Base-by-base conservation (phyloP, 2,329 filamentous ascomycete species). In the Aspergillus versicolor region DNA sequence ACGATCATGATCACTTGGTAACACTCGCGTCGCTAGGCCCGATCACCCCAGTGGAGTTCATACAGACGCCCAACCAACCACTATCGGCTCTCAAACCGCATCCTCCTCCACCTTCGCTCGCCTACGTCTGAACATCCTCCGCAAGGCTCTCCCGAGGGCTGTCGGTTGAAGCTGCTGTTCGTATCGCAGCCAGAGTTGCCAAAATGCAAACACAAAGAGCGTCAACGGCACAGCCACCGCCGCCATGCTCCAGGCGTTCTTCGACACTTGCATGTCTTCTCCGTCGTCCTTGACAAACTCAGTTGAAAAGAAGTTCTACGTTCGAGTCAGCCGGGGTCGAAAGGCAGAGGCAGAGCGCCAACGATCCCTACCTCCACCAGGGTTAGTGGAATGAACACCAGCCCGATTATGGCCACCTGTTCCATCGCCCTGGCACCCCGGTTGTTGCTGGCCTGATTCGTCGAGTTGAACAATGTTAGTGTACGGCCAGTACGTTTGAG, bases 251-350 rank as follows among this genome's bases (percentile, higher is more conserved):
- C 58, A 60, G 13, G 58, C 54, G 32, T 58, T 24, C 4, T 17
- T 24, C 13, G 60, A 62, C 3, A 62, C 44, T n/a, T 58, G 47
- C 40, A 60, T 24, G 7, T 22, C 27, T n/a, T 43, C 54, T 15
- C 46, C 5, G n/a, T 60, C 57, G 21, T 52, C n/a, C 7, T 58
- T 52, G 2, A 60, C 58, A 41, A 62, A 62, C 21, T 47, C 13
- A 2, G 58, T 62, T n/a, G 60, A 60, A 22, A 62, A 62, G 34
- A 62, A 58, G 34, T 56, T 58, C 58, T 38, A 22, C 19, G 11
- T 19, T 30, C 8, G 13, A 6, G 34, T 50, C 21, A 50, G 34
- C 47, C 40, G 6, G 12, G 4, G 19, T 19, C 19, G 19, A 19
- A 19, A 19, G 15, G 11, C 21, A 27, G 22, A 13, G 15, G 27